phyloP scores from a whole-genome alignment of 345 rosid species.

The Salix exigua region DNA sequence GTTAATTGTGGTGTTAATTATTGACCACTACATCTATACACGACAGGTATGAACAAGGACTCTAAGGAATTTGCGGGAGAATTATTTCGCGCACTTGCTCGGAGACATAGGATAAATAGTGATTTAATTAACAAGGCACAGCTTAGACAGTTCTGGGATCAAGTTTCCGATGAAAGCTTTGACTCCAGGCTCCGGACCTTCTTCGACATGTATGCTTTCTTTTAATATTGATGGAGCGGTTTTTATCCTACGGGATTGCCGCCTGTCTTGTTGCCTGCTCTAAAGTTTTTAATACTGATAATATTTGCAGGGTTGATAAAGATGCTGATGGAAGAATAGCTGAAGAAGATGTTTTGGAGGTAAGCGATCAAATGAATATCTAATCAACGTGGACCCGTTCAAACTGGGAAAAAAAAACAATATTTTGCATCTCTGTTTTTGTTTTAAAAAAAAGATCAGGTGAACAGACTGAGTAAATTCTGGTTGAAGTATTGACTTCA shows the following conservation, averaged over 20 bases:
- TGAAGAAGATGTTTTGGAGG: constrained; percentile 85
- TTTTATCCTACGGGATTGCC: background rate
- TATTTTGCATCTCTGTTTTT: background rate
- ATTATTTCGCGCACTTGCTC: constrained; percentile 69
- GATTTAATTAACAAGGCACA: constrained; percentile 64
- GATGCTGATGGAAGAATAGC: constrained; percentile 81
- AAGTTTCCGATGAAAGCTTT: constrained; percentile 77
- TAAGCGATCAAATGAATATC: constrained; percentile 15
- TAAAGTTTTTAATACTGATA: background rate
- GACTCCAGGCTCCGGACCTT: constrained; percentile 83
- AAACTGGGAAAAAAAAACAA: background rate
- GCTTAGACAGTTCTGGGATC: constrained; percentile 74
- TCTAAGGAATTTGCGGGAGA: constrained; percentile 83
- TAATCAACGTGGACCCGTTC: background rate
- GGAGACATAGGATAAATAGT: constrained; percentile 49
- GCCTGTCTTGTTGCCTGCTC: background rate
- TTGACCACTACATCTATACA: background rate
- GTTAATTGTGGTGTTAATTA: background rate
- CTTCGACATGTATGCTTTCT: constrained; percentile 67
- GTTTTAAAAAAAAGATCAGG: background rate
- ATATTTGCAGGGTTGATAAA: constrained; percentile 57
- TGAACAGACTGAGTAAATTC: background rate
- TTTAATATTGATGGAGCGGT: too few species aligned
- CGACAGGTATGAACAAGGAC: constrained; percentile 72
- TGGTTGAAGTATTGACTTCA: background rate